Percentiles rank a stretch among this genome's conserved stretches.
Evolutionary conservation across 495 filamentous ascomycete genomes (phyloP).

Genomic region (Annulohypoxylon bovei): DNA sequence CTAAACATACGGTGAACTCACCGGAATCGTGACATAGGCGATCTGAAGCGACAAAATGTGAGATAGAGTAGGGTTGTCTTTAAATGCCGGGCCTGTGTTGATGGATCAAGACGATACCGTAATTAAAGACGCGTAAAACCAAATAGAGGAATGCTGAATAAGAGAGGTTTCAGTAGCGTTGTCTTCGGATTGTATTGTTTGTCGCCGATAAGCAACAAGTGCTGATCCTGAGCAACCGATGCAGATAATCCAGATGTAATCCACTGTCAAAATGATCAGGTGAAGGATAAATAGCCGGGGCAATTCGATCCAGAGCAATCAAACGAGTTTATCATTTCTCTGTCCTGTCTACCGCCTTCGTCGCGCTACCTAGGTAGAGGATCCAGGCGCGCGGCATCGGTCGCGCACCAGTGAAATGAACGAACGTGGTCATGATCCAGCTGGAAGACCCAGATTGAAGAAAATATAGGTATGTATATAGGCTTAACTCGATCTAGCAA

Average conservation of each 20-base stretch:
- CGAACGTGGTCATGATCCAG: constrained; percentile 36
- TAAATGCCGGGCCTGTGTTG: neutral
- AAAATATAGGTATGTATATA: constrained; percentile 1
- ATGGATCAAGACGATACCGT: neutral
- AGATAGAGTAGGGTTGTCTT: neutral
- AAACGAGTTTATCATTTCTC: constrained; percentile 1
- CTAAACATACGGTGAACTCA: neutral
- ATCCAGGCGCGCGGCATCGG: constrained; percentile 35
- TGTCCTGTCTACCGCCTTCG: neutral
- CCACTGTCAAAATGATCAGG: constrained; percentile 3
- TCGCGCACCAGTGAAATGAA: constrained; percentile 38
- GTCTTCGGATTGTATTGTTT: neutral
- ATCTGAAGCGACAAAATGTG: neutral
- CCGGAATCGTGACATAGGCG: neutral
- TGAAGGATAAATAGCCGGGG: constrained; percentile 6
- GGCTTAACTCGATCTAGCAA: constrained; percentile 6
- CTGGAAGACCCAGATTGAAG: constrained; percentile 14
- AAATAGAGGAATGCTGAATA: neutral
- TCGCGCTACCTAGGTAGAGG: constrained; percentile 14
- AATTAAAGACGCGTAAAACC: neutral
- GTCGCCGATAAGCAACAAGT: neutral
- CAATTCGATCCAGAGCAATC: constrained; percentile 17
- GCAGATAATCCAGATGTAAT: neutral
- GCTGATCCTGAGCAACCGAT: neutral
- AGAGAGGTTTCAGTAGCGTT: neutral